A percentile compares a stretch with the other conserved stretches of the same genome.
phyloP scores from a whole-genome alignment of 2,329 filamentous ascomycete genomes.

The Aspergillus pseudoviridinutans region DNA sequence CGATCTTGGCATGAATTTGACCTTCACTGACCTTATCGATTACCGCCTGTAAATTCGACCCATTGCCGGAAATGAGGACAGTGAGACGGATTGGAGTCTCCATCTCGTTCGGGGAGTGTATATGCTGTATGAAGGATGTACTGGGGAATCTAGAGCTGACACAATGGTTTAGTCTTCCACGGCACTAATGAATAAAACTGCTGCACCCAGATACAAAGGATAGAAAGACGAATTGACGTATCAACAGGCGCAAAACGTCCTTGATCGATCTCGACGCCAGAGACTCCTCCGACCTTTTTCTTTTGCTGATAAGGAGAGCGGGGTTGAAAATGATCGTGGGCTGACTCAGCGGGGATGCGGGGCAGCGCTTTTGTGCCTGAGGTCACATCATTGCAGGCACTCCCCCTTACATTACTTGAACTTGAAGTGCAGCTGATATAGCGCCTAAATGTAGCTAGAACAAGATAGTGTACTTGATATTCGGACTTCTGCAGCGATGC shows the following conservation, averaged over 20 bases:
- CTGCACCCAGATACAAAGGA: neutral
- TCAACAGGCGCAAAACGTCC: neutral
- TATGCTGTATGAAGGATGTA: neutral
- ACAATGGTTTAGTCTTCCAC: neutral
- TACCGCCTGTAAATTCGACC: conserved; percentile 75
- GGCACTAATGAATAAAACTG: neutral
- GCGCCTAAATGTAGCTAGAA: neutral
- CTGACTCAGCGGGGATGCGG: conserved; percentile 1
- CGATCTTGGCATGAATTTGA: conserved; percentile 51
- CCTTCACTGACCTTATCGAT: conserved; percentile 55
- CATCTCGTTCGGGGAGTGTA: conserved; percentile 16
- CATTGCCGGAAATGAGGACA: conserved; percentile 69
- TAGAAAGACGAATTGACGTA: neutral
- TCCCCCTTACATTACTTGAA: neutral
- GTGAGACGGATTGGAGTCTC: conserved; percentile 50
- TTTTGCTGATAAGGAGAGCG: neutral
- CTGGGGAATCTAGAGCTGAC: neutral
- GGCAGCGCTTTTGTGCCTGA: neutral
- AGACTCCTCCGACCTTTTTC: neutral
- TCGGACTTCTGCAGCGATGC: neutral
- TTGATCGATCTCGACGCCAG: neutral
- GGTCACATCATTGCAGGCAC: neutral
- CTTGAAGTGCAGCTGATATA: neutral
- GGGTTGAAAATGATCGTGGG: neutral
- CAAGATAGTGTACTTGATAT: neutral